Conservation (phyloP, 2,329 filamentous ascomycete species). For the Penicillium sp. region DNA sequence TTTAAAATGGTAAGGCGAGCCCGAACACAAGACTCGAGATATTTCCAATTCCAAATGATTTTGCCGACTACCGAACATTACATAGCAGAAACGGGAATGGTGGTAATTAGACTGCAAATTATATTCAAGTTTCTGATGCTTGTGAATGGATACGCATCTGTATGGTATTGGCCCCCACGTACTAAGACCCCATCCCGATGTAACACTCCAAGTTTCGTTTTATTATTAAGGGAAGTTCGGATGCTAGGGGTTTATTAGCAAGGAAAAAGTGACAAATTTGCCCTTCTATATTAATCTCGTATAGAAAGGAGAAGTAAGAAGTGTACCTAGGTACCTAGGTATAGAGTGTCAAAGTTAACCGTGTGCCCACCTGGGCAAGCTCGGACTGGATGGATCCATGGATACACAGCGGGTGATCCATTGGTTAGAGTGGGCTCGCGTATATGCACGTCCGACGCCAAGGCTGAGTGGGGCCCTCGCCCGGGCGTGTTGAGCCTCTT, state of each 20-base stretch:
- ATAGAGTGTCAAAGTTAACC: neutral
- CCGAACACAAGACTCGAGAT: neutral
- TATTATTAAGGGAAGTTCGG: too few species aligned
- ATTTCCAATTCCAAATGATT: neutral
- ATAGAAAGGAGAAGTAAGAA: neutral
- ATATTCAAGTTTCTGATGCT: neutral
- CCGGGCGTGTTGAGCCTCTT: constrained; percentile 7
- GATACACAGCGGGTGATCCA: neutral
- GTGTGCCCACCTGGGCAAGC: neutral
- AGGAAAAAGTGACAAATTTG: too few species aligned
- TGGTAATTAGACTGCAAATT: neutral
- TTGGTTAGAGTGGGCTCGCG: neutral
- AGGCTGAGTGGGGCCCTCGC: neutral
- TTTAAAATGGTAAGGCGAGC: neutral
- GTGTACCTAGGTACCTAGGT: too few species aligned
- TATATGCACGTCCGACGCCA: neutral
- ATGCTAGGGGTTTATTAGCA: too few species aligned
- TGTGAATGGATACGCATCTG: neutral
- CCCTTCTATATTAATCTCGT: neutral
- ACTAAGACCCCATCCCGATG: neutral
- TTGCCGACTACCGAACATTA: neutral
- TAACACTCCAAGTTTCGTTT: too few species aligned
- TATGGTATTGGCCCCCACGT: neutral
- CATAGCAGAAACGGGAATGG: neutral
- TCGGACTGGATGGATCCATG: neutral